Conservation (phyloP, 352 stramenopile genomes). For the Globisporangium ultimum region DNA sequence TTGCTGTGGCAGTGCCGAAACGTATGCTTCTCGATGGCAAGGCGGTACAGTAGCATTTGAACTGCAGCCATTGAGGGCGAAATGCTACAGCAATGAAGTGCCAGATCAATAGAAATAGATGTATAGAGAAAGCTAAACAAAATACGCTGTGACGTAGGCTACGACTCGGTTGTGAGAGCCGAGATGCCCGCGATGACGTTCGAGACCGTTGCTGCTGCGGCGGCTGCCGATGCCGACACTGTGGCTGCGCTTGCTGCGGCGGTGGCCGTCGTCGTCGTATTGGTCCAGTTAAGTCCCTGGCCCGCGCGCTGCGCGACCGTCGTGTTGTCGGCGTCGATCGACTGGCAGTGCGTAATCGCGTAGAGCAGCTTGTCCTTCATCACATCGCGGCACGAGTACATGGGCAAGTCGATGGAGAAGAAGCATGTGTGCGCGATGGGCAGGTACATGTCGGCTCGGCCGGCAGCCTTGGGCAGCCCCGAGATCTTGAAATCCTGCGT, state of each 20-base stretch:
- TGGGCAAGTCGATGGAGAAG: slow-evolving; percentile 85
- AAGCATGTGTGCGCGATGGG: slow-evolving; percentile 89
- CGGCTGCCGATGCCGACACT: slow-evolving; percentile 12
- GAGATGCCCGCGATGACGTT: slow-evolving; percentile 59
- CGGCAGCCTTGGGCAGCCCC: slow-evolving; percentile 70
- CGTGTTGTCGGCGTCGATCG: slow-evolving; percentile 87
- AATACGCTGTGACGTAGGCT: not conserved
- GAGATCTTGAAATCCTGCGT: slow-evolving; percentile 90
- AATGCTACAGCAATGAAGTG: too few species aligned
- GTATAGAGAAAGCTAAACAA: slow-evolving; percentile 1
- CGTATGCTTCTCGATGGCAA: slow-evolving; percentile 31
- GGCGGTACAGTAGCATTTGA: not conserved
- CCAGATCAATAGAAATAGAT: not conserved
- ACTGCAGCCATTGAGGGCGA: too few species aligned
- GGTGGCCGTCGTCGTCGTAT: slow-evolving; percentile 24
- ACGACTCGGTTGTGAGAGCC: slow-evolving; percentile 6
- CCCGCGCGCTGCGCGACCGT: slow-evolving; percentile 83
- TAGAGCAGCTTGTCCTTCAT: slow-evolving; percentile 86
- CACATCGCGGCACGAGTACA: slow-evolving; percentile 70
- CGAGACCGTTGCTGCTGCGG: slow-evolving; percentile 51
- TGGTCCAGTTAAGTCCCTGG: slow-evolving; percentile 86
- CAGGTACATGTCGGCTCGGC: slow-evolving; percentile 77
- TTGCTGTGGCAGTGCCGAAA: slow-evolving; percentile 47
- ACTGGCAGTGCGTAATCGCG: slow-evolving; percentile 86
- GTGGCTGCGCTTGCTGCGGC: not conserved